Conservation (phyloP, 2,329 filamentous ascomycete species). For the Diplodia intermedia region DNA sequence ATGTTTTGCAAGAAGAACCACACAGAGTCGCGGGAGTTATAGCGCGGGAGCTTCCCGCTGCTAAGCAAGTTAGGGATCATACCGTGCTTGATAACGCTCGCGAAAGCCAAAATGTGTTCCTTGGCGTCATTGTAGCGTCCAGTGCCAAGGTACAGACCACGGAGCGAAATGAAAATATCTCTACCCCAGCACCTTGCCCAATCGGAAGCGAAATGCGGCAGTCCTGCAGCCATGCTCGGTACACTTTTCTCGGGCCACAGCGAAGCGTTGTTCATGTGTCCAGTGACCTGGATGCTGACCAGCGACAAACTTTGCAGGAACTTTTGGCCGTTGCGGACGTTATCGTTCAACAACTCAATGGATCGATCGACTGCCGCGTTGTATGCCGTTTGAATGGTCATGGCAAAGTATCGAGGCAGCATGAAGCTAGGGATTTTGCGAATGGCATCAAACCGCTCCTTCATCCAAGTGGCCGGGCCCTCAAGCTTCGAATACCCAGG, state of each 20-base stretch:
- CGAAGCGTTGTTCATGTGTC: conserved; percentile 87
- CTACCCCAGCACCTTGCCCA: conserved; percentile 98
- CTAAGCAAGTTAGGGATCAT: conserved; percentile 96
- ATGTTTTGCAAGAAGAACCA: conserved; percentile 99
- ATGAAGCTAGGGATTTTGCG: conserved; percentile 86
- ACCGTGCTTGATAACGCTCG: conserved; percentile 94
- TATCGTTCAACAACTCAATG: conserved; percentile 78
- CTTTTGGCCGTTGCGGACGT: conserved; percentile 80
- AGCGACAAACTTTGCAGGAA: conserved; percentile 89
- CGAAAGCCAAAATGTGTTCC: conserved; percentile 94
- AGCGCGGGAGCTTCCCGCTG: conserved; percentile 83
- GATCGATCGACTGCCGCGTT: conserved; percentile 79
- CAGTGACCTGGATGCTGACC: conserved; percentile 90
- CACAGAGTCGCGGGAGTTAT: conserved; percentile 94
- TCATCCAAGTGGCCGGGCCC: conserved; percentile 77
- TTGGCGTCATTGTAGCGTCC: conserved; percentile 86
- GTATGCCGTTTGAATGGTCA: conserved; percentile 88
- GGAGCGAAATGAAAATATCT: conserved; percentile 94
- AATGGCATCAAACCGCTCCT: conserved; percentile 84
- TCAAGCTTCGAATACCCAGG: conserved; percentile 68
- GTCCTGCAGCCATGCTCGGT: conserved; percentile 85
- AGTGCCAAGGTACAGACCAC: conserved; percentile 89
- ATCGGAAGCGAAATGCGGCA: conserved; percentile 91
- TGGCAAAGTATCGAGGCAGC: conserved; percentile 88
- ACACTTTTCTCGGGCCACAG: conserved; percentile 85